Evolutionary conservation across 371 early-diverging fungal species (phyloP).

Genomic region (Apophysomyces ossiformis): DNA sequence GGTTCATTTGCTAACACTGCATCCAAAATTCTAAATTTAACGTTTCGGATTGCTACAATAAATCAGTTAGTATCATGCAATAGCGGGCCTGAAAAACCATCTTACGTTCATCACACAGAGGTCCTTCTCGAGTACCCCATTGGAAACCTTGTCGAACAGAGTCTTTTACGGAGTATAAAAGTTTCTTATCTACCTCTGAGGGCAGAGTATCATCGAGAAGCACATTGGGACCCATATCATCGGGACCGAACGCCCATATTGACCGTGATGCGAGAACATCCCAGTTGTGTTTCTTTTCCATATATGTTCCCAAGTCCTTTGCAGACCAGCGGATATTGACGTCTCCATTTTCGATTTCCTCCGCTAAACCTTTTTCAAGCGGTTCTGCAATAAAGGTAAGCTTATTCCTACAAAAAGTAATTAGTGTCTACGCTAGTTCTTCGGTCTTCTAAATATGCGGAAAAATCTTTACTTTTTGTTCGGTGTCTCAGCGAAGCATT

Average conservation of each 20-base stretch:
- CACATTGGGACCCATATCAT: constrained; percentile 89
- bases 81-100: not conserved
- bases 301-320: constrained; percentile 76
- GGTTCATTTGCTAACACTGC: constrained; percentile 87
- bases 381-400: constrained; percentile 96
- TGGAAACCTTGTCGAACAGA: constrained; percentile 95
- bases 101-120: constrained; percentile 94
- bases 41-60: constrained; percentile 83
- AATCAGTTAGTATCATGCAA: constrained; percentile 1
- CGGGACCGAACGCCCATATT: constrained; percentile 98
- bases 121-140: constrained; percentile 97
- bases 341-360: constrained; percentile 85
- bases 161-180: constrained; percentile 81
- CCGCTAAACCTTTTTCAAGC: constrained; percentile 86
- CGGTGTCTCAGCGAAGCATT: constrained; percentile 97
- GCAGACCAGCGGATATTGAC: constrained; percentile 78
- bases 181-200: constrained; percentile 82
- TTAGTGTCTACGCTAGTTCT: not conserved
- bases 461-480: constrained; percentile 81
- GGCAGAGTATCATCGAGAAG: constrained; percentile 95
- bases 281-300: constrained; percentile 89
- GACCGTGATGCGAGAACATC: constrained; percentile 91
- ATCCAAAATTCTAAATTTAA: constrained; percentile 91
- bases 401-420: constrained; percentile 71
- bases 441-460: not conserved